Conservation (phyloP, 306 rosid species). For the Glycine soja region DNA sequence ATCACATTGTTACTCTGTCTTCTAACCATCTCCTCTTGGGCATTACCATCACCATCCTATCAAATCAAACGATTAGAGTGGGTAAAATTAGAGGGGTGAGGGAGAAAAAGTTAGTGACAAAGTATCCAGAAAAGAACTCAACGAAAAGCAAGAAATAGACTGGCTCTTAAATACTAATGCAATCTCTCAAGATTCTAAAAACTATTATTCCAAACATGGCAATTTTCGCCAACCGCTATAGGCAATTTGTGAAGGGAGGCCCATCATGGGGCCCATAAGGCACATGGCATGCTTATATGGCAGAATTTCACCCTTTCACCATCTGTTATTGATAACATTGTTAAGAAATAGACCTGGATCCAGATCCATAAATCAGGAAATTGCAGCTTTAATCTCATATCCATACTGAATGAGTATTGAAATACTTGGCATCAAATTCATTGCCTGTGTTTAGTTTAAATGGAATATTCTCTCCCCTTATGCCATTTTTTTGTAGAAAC, state of each 20-base stretch:
- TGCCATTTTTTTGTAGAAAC: background rate
- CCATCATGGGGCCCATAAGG: too few species aligned
- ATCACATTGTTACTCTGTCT: slow-evolving; percentile 68
- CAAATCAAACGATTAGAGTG: slow-evolving; percentile 15
- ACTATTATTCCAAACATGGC: slow-evolving; percentile 10
- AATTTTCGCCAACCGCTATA: background rate
- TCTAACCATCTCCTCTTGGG: slow-evolving; percentile 82
- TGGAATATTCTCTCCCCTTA: background rate
- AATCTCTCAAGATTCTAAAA: background rate
- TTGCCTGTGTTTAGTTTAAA: background rate
- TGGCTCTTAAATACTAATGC: background rate
- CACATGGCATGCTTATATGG: too few species aligned
- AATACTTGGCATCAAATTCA: background rate
- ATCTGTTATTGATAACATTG: too few species aligned
- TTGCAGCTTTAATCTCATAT: background rate
- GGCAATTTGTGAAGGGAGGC: too few species aligned
- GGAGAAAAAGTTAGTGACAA: slow-evolving; percentile 1
- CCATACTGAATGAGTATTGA: too few species aligned
- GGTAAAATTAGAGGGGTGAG: background rate
- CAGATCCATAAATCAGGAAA: background rate
- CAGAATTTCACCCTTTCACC: too few species aligned
- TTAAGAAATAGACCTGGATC: background rate
- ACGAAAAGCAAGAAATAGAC: background rate
- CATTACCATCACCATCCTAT: slow-evolving; percentile 76
- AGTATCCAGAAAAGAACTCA: slow-evolving; percentile 17